A percentile compares a stretch with the other conserved stretches of the same genome.
phyloP scores from a whole-genome alignment of 1,284 basidiomycete genomes.

The Apiotrichum siamense region DNA sequence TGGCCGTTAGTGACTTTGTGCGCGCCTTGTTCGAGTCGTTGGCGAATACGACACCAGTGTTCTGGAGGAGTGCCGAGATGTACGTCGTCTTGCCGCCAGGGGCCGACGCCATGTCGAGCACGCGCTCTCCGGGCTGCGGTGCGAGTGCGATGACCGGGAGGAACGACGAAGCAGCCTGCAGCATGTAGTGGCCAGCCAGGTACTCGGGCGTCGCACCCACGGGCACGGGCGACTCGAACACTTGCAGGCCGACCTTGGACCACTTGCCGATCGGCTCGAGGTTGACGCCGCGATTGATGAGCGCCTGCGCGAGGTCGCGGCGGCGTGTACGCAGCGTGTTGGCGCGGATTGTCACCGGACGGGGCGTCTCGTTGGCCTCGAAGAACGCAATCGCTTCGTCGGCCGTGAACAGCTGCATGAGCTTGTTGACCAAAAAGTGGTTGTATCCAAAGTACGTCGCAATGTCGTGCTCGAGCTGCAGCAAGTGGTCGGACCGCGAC shows the following conservation, averaged over 20 bases:
- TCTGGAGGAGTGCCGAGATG: slow-evolving; percentile 92
- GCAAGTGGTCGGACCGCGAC: slow-evolving; percentile 82
- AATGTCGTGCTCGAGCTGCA: slow-evolving; percentile 82
- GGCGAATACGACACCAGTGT: slow-evolving; percentile 96
- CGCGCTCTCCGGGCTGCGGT: slow-evolving; percentile 87
- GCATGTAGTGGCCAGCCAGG: slow-evolving; percentile 98
- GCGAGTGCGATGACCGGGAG: slow-evolving; percentile 94
- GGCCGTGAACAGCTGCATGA: slow-evolving; percentile 89
- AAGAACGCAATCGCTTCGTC: slow-evolving; percentile 98
- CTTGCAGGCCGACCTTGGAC: slow-evolving; percentile 96
- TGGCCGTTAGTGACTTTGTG: slow-evolving; percentile 93
- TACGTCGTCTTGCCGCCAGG: slow-evolving; percentile 98
- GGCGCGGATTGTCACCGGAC: slow-evolving; percentile 95
- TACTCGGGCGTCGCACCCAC: slow-evolving; percentile 98
- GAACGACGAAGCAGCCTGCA: slow-evolving; percentile 97
- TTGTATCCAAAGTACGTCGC: slow-evolving; percentile 97
- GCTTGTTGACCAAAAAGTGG: slow-evolving; percentile 86
- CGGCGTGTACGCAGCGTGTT: slow-evolving; percentile 93
- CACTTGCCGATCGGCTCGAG: slow-evolving; percentile 98
- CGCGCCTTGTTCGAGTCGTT: slow-evolving; percentile 94
- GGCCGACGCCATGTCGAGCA: slow-evolving; percentile 97
- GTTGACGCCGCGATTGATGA: slow-evolving; percentile 94
- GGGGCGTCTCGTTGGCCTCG: slow-evolving; percentile 92
- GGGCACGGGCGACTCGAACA: slow-evolving; percentile 93
- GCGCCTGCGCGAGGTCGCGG: slow-evolving; percentile 86